Evolutionary conservation across 441 rosid genomes (phyloP).

Genomic region (Populus hybrid): DNA sequence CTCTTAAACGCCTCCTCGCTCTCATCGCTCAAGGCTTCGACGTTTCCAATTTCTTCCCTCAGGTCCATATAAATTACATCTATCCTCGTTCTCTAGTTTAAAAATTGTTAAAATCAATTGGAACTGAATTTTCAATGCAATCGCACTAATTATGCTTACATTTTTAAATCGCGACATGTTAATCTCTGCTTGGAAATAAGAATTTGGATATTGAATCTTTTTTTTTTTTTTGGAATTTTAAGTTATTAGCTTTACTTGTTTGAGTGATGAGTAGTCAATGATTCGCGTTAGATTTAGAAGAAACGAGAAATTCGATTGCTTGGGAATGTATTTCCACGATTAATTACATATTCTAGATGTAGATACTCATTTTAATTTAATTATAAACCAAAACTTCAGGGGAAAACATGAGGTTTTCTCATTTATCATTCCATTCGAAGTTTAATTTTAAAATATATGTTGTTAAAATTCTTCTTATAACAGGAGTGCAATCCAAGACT

Average conservation of each 20-base stretch:
- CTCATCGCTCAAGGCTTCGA: slow-evolving; percentile 93
- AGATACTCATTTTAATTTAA: not conserved
- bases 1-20: slow-evolving; percentile 94
- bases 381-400: not conserved
- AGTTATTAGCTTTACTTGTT: not conserved
- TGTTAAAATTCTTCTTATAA: no score
- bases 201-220: not conserved
- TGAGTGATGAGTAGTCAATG: not conserved
- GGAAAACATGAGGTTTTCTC: no score
- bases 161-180: not conserved
- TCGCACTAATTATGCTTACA: not conserved
- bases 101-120: not conserved
- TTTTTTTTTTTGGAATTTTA: no score
- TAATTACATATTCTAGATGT: not conserved
- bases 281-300: not conserved
- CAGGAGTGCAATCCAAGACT: no score
- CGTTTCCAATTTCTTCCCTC: slow-evolving; percentile 96
- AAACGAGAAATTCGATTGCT: not conserved
- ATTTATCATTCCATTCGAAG: no score
- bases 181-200: not conserved
- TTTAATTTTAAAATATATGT: no score
- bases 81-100: not conserved
- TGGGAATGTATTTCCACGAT: not conserved
- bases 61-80: slow-evolving; percentile 37
- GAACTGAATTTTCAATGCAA: not conserved